Conservation (phyloP, 768 basidiomycete species). For the Hemileccinum rubropunctum region DNA sequence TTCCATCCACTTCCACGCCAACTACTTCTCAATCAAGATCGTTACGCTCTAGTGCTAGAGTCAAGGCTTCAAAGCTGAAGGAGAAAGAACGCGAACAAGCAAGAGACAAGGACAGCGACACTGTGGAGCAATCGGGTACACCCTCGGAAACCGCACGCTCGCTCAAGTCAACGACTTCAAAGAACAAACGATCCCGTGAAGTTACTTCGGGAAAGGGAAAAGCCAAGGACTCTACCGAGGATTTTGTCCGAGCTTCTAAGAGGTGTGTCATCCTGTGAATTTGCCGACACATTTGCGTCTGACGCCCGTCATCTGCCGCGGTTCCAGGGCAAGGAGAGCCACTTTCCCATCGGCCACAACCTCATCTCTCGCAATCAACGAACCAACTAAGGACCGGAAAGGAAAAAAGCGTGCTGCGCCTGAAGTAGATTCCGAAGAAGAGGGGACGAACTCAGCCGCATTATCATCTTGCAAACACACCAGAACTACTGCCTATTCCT, state of each 20-base stretch:
- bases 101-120: slow-evolving; percentile 54
- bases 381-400: slow-evolving; percentile 71
- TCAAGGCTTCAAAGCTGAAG: slow-evolving; percentile 72
- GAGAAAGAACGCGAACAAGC: slow-evolving; percentile 52
- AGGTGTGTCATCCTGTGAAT: slow-evolving; percentile 49
- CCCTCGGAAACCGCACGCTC: slow-evolving; percentile 44
- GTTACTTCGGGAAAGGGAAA: slow-evolving; percentile 55
- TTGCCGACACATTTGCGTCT: slow-evolving; percentile 21
- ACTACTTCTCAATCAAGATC: slow-evolving; percentile 50
- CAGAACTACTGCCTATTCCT: slow-evolving; percentile 60
- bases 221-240: slow-evolving; percentile 56
- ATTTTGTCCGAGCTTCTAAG: slow-evolving; percentile 52
- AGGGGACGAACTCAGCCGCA: slow-evolving; percentile 43
- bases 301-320: slow-evolving; percentile 31
- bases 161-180: slow-evolving; percentile 38
- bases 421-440: slow-evolving; percentile 67
- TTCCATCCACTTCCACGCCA: slow-evolving; percentile 36
- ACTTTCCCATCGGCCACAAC: slow-evolving; percentile 40
- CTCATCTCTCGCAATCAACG: slow-evolving; percentile 65
- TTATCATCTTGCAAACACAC: slow-evolving; percentile 60
- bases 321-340: slow-evolving; percentile 57
- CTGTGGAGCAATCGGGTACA: slow-evolving; percentile 39
- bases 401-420: slow-evolving; percentile 91
- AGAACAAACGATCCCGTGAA: slow-evolving; percentile 53
- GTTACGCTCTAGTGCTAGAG: slow-evolving; percentile 73